Percentiles rank a stretch among this genome's conserved stretches.
Conservation (phyloP, 1,284 basidiomycete genomes). For the Cutaneotrichosporon sp. region DNA sequence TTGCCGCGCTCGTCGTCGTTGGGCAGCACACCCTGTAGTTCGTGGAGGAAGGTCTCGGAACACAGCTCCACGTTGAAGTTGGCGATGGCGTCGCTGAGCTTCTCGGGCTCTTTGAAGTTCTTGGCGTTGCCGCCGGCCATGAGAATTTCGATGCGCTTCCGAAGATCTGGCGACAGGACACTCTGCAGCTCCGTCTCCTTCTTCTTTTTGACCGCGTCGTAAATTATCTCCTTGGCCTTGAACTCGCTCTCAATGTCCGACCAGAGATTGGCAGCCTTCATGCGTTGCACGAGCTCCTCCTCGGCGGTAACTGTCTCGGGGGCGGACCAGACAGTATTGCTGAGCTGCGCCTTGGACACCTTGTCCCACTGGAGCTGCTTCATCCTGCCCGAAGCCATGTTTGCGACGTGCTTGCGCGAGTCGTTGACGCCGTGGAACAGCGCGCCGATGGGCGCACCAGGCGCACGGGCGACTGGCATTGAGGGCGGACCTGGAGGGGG, state of each 20-base stretch:
- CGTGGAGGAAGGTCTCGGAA: slow-evolving; percentile 78
- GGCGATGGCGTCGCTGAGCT: slow-evolving; percentile 73
- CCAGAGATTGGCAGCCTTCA: slow-evolving; percentile 83
- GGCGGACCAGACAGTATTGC: slow-evolving; percentile 79
- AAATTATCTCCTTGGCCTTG: slow-evolving; percentile 88
- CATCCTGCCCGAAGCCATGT: slow-evolving; percentile 85
- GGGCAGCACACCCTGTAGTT: slow-evolving; percentile 77
- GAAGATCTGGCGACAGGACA: slow-evolving; percentile 82
- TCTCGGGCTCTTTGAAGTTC: slow-evolving; percentile 66
- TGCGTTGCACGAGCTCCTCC: slow-evolving; percentile 68
- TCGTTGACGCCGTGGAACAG: slow-evolving; percentile 39
- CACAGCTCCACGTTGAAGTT: slow-evolving; percentile 80
- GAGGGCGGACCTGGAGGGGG: slow-evolving; percentile 10
- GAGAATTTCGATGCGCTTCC: slow-evolving; percentile 86
- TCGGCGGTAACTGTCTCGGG: slow-evolving; percentile 63
- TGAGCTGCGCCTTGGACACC: slow-evolving; percentile 70
- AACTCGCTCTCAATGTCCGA: slow-evolving; percentile 97
- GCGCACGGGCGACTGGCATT: slow-evolving; percentile 29
- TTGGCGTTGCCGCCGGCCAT: slow-evolving; percentile 69
- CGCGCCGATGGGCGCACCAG: slow-evolving; percentile 35
- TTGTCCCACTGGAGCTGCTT: slow-evolving; percentile 99
- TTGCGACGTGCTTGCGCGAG: slow-evolving; percentile 73
- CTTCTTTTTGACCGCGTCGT: slow-evolving; percentile 57
- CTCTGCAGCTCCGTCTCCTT: slow-evolving; percentile 77
- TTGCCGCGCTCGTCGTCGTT: slow-evolving; percentile 90